These are phyloP conservation scores for Cylindrotheca fusiformis DNA, from an alignment of 108 stramenopile species.

Conservation along the genomic window DNA sequence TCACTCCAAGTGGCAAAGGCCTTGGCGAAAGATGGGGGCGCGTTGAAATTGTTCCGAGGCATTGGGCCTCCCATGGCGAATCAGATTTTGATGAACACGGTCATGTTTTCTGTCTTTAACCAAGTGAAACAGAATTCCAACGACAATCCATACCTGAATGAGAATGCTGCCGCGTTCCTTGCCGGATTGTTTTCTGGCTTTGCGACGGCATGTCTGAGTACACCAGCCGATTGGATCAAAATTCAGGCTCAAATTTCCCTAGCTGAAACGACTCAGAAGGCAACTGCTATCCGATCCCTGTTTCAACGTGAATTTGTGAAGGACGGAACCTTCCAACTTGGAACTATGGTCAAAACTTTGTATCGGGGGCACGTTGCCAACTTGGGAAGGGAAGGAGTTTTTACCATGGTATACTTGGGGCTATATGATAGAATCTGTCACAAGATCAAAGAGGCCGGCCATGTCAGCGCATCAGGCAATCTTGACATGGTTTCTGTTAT, in stretches of 20 bases:
- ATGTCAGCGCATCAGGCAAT: not conserved
- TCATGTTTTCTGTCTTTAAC: conserved; percentile 48
- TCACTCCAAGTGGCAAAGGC: conserved; percentile 2
- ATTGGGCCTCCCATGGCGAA: conserved; percentile 43
- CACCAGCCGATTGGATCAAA: conserved; percentile 46
- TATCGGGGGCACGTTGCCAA: conserved; percentile 42
- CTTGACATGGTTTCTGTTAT: conserved; percentile 2
- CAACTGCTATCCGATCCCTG: not conserved
- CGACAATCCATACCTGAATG: conserved; percentile 2
- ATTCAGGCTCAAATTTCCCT: conserved; percentile 34
- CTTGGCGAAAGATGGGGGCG: not conserved
- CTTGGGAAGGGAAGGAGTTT: conserved; percentile 46
- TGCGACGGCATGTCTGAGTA: conserved; percentile 45
- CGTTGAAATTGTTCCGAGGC: conserved; percentile 26
- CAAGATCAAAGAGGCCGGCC: not conserved
- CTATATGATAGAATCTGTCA: conserved; percentile 27
- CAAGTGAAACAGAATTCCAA: conserved; percentile 9
- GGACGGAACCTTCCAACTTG: not conserved
- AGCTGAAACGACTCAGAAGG: not conserved
- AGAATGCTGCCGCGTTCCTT: conserved; percentile 3
- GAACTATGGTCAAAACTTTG: not conserved
- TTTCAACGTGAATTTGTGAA: not conserved
- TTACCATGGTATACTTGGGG: conserved; percentile 50
- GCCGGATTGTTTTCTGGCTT: conserved; percentile 47
- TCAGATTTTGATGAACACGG: conserved; percentile 37